Evolutionary conservation across 2,329 filamentous ascomycete genomes (phyloP), one percentile per base, ranked within the genome.

Genomic region (Bimuria novae-zelandiae): DNA sequence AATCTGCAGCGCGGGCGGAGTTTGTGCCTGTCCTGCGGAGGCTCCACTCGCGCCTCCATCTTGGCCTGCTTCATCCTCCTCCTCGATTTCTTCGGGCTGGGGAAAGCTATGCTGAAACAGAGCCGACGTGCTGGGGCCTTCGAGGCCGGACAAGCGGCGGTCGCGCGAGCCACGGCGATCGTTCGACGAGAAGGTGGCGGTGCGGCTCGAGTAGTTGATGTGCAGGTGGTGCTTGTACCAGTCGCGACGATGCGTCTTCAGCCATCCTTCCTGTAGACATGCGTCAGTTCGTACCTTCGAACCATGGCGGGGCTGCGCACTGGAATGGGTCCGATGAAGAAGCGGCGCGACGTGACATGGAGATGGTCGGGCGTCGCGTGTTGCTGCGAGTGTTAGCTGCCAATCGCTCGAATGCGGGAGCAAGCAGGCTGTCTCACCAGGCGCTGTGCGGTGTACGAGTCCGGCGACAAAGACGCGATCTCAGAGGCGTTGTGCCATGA

Each of bases 251-350:
- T 87, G 82, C 55, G 80, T 82, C 61, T 82, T 83, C 49, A 87
- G 76, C 85, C 85, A 88, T 51, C 82, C 84, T 61, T 84, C 82
- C 39, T 73, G 47, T 49, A 27, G 36, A 35, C 17, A 36, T 32
- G 29, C 27, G 53, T 66, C 43, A 67, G 64, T 47, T 37, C 23
- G 37, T 52, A 35, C 46, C 46, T 30, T 21, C 12, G 27, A 19
- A 51, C 12, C 29, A 37, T 8, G 21, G 36, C 22, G 43, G 35
- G 55, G 30, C 32, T 42, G 59, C 68, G 49, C 68, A 73, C 70
- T 19, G 85, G 85, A 30, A 87, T 84, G 30, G 85, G 85, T 0
- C 85, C 85, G 53, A 88, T 84, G 71, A 88, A 88, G 71, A 81
- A 82, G 49, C 85, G 81, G 49, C 82, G 78, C 46, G 79, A 83